Percentiles rank a stretch among this genome's conserved stretches.
Conservation (phyloP, 2,329 filamentous ascomycete species). For the Aspergillus pseudotamarii region DNA sequence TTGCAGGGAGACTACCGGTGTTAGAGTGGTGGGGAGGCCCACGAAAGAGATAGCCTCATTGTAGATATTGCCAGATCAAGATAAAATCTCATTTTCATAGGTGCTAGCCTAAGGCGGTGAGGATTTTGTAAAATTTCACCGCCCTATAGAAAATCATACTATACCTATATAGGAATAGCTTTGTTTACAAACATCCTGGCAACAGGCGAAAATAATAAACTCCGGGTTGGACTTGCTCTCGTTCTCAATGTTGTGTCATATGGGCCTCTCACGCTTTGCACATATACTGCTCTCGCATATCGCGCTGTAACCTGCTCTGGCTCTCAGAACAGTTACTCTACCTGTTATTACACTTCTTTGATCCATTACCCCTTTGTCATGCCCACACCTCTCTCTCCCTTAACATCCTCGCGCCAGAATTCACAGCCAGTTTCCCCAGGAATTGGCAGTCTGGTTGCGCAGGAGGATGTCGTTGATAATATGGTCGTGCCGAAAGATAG, state of each 20-base stretch:
- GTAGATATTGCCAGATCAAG: neutral
- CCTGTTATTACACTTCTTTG: slow-evolving; percentile 5
- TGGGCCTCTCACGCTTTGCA: neutral
- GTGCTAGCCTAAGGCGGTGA: slow-evolving; percentile 16
- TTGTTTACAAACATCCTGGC: slow-evolving; percentile 36
- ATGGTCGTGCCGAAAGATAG: slow-evolving; percentile 20
- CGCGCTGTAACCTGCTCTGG: neutral
- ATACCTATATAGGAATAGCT: slow-evolving; percentile 28
- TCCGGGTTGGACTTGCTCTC: slow-evolving; percentile 12
- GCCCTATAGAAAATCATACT: slow-evolving; percentile 2
- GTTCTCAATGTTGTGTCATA: neutral
- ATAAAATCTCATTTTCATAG: neutral
- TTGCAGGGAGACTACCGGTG: neutral
- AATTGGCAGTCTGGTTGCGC: slow-evolving; percentile 18
- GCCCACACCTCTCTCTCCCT: slow-evolving; percentile 45
- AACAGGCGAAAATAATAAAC: slow-evolving; percentile 29
- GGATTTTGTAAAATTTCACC: slow-evolving; percentile 17
- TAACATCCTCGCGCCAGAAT: slow-evolving; percentile 47
- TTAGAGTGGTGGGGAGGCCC: neutral
- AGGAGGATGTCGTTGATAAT: slow-evolving; percentile 20
- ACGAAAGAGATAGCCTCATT: neutral
- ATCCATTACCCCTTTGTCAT: slow-evolving; percentile 27
- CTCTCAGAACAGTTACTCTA: neutral
- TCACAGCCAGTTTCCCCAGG: slow-evolving; percentile 37
- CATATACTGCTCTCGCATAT: neutral